Evolutionary conservation across 2,329 filamentous ascomycete genomes (phyloP), one percentile per base, ranked within the genome.

Genomic region (Botryotinia narcissicola): DNA sequence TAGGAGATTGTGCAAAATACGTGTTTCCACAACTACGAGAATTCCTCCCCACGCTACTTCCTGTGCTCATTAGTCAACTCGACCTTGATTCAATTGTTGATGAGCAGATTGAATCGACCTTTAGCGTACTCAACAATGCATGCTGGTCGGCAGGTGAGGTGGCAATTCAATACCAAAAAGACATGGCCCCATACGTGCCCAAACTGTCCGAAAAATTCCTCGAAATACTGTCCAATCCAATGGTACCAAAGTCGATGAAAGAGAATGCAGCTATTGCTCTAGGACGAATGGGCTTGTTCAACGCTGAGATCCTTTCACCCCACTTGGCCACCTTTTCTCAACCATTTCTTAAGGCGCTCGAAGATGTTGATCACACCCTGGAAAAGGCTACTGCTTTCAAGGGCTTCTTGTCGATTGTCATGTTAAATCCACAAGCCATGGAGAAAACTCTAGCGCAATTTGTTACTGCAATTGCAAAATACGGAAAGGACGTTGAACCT

Each of bases 81-180:
- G 95, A 98, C 77, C 85, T 97, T 77, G 92, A 94, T 75, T 87
- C 87, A 72, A 88, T 94, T 69, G 83, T 90, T 29, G 92, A 95
- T 75, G 93, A 97, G 78, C 92, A 94, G 75, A 90, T 94, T 64
- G 93, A 97, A 76, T 92, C 89, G 29, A 91, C 91, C 22, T 98
- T 97, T 82, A 94, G 94, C 74, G 95, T 98, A 44, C 91, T 98
- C 74, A 99, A 98, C 87, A 99, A 99, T 81, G 95, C 96, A 35
- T 98, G 95, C 84, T 99, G 96, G 96, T 97, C 95, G 10, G 91
- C 91, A 37, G 96, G 96, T 60, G 96, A 99, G 84, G 96, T 98
- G 75, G 90, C 94, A 25, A 90, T 97, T 82, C 91, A 93, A 75
- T 87, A 93, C 81, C 89, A 91, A 77, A 89, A 91, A 75, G 89